phyloP scores from a whole-genome alignment of 768 basidiomycete genomes.

The Suillus hirtellus region DNA sequence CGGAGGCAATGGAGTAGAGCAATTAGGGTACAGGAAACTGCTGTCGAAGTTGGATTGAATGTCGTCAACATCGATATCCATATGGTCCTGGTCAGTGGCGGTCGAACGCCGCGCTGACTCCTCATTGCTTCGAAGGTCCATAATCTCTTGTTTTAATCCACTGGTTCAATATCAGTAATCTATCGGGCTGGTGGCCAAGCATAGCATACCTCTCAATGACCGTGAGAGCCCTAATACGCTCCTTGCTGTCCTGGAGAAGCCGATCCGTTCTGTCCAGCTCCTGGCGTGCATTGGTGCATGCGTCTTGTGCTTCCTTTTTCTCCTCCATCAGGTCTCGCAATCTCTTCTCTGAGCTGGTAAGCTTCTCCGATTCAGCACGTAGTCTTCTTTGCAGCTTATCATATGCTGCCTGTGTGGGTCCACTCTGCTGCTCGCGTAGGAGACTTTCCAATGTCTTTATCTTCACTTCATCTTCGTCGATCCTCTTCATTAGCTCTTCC shows the following conservation, averaged over 20 bases:
- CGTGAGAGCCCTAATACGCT: constrained; percentile 27
- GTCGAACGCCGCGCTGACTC: background rate
- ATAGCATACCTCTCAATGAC: constrained; percentile 28
- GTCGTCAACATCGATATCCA: constrained; percentile 9
- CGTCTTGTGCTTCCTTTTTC: constrained; percentile 50
- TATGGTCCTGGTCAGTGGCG: constrained; percentile 3
- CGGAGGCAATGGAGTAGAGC: constrained; percentile 6
- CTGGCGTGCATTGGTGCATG: constrained; percentile 39
- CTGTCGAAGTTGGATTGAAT: constrained; percentile 6
- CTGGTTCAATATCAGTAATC: constrained; percentile 16
- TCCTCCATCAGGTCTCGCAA: constrained; percentile 51
- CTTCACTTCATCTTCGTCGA: constrained; percentile 74
- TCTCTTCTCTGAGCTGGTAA: constrained; percentile 42
- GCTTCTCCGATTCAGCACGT: constrained; percentile 42
- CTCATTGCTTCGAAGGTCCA: background rate
- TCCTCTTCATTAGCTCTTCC: constrained; percentile 58
- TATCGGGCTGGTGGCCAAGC: background rate
- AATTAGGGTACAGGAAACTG: constrained; percentile 5
- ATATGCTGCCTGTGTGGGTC: constrained; percentile 34
- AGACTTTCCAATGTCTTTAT: constrained; percentile 56
- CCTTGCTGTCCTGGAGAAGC: constrained; percentile 23
- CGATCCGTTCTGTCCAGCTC: constrained; percentile 30
- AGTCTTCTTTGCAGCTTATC: constrained; percentile 44
- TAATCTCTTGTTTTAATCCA: constrained; percentile 23
- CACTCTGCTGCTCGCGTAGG: constrained; percentile 41